These are phyloP conservation scores for Hyaloscypha variabilis DNA, from an alignment of 495 filamentous ascomycete species.

Conservation along the genomic window DNA sequence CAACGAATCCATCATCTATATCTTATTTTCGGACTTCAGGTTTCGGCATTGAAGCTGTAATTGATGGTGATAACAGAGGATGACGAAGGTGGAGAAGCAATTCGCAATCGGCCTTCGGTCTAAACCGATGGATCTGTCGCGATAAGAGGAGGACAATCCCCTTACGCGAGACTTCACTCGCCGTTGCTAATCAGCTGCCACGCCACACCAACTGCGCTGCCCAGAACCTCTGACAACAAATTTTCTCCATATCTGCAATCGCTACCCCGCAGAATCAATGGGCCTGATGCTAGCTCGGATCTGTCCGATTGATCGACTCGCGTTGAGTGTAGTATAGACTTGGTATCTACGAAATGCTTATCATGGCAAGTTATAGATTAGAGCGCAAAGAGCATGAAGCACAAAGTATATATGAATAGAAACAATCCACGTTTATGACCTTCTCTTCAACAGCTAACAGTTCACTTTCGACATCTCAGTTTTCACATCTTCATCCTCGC, in stretches of 20 bases:
- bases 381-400: background rate
- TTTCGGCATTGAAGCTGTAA: background rate
- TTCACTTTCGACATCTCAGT: background rate
- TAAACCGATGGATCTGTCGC: background rate
- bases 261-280: too few relatives aligned
- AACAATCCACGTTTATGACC: background rate
- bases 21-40: background rate
- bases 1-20: background rate
- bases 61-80: background rate
- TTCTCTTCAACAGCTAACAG: too few relatives aligned
- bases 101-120: background rate
- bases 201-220: background rate
- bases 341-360: too few relatives aligned
- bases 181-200: background rate
- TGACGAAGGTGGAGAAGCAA: background rate
- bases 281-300: background rate
- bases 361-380: background rate
- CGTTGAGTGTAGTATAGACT: background rate
- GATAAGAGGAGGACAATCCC: background rate
- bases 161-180: background rate
- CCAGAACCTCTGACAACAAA: background rate
- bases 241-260: background rate
- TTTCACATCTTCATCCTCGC: background rate
- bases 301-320: background rate
- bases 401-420: background rate